A percentile compares a stretch with the other conserved stretches of the same genome.
phyloP scores from a whole-genome alignment of 2,329 filamentous ascomycete species.

The Apiospora sp. region DNA sequence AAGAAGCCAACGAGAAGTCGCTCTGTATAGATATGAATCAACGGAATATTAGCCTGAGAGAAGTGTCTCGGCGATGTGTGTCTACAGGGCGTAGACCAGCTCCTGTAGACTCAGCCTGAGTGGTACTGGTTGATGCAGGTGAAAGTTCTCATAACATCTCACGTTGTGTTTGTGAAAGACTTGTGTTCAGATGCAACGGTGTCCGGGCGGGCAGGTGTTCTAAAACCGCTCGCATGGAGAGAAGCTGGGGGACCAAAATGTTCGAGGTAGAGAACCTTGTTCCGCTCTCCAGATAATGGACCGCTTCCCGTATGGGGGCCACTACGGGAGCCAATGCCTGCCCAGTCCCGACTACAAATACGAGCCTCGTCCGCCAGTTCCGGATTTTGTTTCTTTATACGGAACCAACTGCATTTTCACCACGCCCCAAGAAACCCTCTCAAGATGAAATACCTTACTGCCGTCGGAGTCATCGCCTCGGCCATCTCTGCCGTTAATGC shows the following conservation, averaged over 20 bases:
- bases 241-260: too few relatives aligned
- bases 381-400: neutral
- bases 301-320: too few relatives aligned
- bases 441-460: neutral
- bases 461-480: neutral
- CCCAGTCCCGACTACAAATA: neutral
- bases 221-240: neutral
- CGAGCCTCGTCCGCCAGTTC: neutral
- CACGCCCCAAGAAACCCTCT: neutral
- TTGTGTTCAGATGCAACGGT: neutral
- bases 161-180: neutral
- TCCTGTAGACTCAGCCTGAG: too few relatives aligned
- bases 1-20: too few relatives aligned
- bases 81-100: too few relatives aligned
- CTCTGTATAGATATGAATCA: too few relatives aligned
- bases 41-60: too few relatives aligned
- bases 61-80: too few relatives aligned
- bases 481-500: neutral
- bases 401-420: neutral
- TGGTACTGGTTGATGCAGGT: too few relatives aligned
- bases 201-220: neutral
- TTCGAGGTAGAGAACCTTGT: too few relatives aligned
- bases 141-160: neutral
- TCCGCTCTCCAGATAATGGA: too few relatives aligned
- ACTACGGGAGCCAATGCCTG: too few relatives aligned